A percentile compares a stretch with the other conserved stretches of the same genome.
Conservation (phyloP, 805 yeast genomes). For the Jamesozyma rosinii region DNA sequence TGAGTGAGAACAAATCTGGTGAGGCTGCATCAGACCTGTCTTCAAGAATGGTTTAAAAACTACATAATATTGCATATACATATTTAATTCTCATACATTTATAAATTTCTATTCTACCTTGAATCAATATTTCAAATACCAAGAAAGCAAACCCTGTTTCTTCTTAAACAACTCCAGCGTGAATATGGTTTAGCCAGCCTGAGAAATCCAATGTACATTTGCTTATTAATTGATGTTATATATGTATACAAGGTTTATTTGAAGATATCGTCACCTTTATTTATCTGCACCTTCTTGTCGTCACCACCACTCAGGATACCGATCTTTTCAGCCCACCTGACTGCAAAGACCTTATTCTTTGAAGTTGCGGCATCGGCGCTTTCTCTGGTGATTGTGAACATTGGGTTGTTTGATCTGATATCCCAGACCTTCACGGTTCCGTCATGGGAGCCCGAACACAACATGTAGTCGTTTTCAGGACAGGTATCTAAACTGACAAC, state of each 20-base stretch:
- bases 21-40: background rate
- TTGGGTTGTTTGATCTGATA: conserved; percentile 69
- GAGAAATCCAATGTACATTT: background rate
- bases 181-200: too few relatives aligned
- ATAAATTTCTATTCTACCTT: too few relatives aligned
- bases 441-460: conserved; percentile 90
- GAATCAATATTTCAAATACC: too few relatives aligned
- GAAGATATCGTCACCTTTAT: conserved; percentile 36
- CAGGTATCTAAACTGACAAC: conserved; percentile 69
- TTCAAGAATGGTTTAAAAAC: conserved; percentile 2
- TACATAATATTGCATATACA: too few relatives aligned
- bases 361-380: conserved; percentile 40
- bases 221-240: background rate
- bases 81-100: too few relatives aligned
- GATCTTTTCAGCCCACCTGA: conserved; percentile 68
- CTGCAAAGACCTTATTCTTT: conserved; percentile 69
- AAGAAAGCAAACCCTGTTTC: too few relatives aligned
- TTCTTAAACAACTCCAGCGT: too few relatives aligned
- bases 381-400: conserved; percentile 77
- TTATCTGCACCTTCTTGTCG: conserved; percentile 86
- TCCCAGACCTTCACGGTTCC: conserved; percentile 96
- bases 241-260: conserved; percentile 5
- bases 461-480: conserved; percentile 72
- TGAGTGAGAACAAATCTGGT: background rate
- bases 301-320: conserved; percentile 91